Percentiles rank a stretch among this genome's conserved stretches.
Conservation (phyloP, 148 eudicot genomes). For the Arctostaphylos glauca region DNA sequence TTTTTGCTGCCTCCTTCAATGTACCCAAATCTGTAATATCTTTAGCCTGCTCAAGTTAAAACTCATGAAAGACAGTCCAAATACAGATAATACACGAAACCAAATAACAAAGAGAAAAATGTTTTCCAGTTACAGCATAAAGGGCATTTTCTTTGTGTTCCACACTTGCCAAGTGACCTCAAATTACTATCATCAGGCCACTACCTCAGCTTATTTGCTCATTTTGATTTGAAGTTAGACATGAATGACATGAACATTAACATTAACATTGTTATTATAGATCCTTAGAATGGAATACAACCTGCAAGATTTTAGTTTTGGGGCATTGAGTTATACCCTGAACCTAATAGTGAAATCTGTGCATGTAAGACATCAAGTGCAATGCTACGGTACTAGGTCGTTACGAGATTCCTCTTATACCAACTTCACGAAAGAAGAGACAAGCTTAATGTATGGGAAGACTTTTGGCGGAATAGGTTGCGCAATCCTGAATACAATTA, state of each 20-base stretch:
- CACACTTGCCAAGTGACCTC: neutral
- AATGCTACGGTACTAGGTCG: neutral
- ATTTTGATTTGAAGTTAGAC: conserved; percentile 1
- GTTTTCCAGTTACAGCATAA: no score
- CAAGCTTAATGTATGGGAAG: neutral
- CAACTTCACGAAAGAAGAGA: neutral
- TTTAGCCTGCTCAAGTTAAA: no score
- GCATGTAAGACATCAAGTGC: neutral
- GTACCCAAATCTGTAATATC: no score
- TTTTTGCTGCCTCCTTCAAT: conserved; percentile 77
- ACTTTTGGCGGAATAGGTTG: neutral
- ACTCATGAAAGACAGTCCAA: no score
- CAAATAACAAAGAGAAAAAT: no score
- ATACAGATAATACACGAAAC: no score
- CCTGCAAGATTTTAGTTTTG: neutral
- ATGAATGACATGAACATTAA: neutral
- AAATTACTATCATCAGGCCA: neutral
- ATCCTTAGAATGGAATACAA: neutral
- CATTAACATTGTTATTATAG: neutral
- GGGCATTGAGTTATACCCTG: neutral
- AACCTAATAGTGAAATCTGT: neutral
- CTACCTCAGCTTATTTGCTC: neutral
- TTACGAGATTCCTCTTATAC: neutral
- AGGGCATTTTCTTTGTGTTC: no score
- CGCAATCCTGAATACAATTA: neutral